Base-by-base conservation (phyloP, 768 basidiomycete genomes). In the Boletus insuetus region DNA sequence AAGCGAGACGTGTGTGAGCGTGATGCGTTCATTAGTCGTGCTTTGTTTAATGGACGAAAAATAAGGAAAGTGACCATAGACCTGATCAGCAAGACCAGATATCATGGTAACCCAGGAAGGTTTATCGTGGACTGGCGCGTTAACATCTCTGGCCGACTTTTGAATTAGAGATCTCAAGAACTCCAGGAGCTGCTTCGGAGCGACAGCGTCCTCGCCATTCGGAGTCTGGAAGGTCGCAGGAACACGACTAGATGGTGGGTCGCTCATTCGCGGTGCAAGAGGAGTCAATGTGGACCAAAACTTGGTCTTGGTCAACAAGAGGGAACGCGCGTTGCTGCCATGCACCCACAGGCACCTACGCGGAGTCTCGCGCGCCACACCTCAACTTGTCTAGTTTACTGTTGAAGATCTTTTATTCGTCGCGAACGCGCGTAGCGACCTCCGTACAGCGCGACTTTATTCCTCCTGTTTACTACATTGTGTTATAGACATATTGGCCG, bases 1-100 rank as follows among this genome's bases (percentile, higher is more conserved):
- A 43, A 88, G 69, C 6, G 81, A 78, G 13, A 77, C 68, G 40
- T 83, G 79, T 5, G 79, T 79, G 58, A 87, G 72, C 51, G 73
- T 76, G 52, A 83, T 73, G 59, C 81, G 83, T 62, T 86, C 84
- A 60, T 82, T 76, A 60, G 82, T 75, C 12, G 77, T 75, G 40
- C 71, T 73, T 82, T 85, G 88, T 3, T 74, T 68, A 24, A 78
- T 72, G 32, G 72, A 67, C 22, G 72, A 73, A n/a, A 82, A 78
- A 11, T 77, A 70, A n/a, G 84, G 83, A 64, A 89, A 84, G 13
- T 75, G 65, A 6, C 73, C 73, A 40, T 84, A 75, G 59, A 82
- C 77, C 54, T 80, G 75, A 43, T 84, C 81, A 2, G 82, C 75
- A 22, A 86, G 70, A 1, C 75, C 79, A 44, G 75, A 63, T 46